Base-by-base conservation (phyloP, 768 basidiomycete genomes). In the Pulveroboletus sp. region DNA sequence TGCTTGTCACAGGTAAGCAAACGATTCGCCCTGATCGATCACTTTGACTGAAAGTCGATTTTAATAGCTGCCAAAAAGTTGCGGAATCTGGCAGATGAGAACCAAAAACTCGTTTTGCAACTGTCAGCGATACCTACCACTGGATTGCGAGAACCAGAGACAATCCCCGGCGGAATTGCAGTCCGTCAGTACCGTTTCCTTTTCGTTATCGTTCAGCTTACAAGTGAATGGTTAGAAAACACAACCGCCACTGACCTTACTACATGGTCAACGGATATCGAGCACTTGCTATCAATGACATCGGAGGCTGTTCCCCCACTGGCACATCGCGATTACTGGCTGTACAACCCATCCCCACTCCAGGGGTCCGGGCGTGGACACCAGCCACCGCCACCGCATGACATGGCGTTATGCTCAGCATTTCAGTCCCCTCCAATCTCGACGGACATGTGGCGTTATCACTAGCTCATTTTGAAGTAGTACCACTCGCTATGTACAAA, bases 41-140 rank as follows among this genome's bases (percentile, higher is more conserved):
- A 1, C 21, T 12, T 31, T 16, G 17, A 12, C 48, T 61, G 33
- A 61, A 8, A 23, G 31, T 47, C n/a, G 5, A 10, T 17, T 19
- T n/a, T n/a, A 20, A 53, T 34, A 43, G 72, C 80, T 39, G 77
- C 78, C 2, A 79, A 75, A 72, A 76, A 81, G 63, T 74, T 78
- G 75, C 50, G 59, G 41, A 45, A 53, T 27, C 62, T 62, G 6
- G 59, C 59, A 2, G 52, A 62, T 14, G 59, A 62, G 31, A 62
- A 62, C 37, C 47, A 64, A 56, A 45, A 47, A 6, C 60, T 62
- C 16, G 29, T 43, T 11, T 23, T 45, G 12, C 40, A 14, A 25
- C 9, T 64, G 33, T 62, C 58, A 35, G 58, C 48, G 6, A 33
- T 48, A n/a, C 42, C 54, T 24, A 36, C 32, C 16, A 7, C n/a